Conservation (phyloP, 495 filamentous ascomycete genomes). For the Daldinia bambusicola region DNA sequence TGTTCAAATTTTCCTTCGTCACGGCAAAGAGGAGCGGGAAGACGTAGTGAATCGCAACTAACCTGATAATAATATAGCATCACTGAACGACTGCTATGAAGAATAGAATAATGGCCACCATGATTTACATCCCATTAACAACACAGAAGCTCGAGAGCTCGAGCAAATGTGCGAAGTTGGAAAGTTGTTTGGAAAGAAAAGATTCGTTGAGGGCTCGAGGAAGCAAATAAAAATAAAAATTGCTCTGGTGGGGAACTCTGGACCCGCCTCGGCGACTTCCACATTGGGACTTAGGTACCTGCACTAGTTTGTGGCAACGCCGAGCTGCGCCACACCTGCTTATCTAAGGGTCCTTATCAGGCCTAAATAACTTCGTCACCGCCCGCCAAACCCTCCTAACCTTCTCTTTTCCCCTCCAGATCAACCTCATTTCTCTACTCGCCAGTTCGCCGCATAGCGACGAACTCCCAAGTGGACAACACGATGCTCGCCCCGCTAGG, state of each 20-base stretch:
- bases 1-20: constrained; percentile 70
- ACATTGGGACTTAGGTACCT: not conserved
- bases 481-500: constrained; percentile 68
- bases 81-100: constrained; percentile 3
- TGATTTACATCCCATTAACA: not conserved
- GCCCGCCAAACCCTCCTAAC: constrained; percentile 12
- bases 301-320: constrained; percentile 16
- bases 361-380: constrained; percentile 34
- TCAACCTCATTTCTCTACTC: constrained; percentile 40
- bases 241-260: constrained; percentile 23
- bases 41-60: constrained; percentile 30
- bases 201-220: constrained; percentile 24
- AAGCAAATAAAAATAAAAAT: constrained; percentile 17
- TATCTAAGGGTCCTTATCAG: constrained; percentile 37
- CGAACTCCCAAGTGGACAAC: constrained; percentile 26
- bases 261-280: constrained; percentile 18
- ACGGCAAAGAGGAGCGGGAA: constrained; percentile 57
- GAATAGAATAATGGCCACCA: not conserved
- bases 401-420: constrained; percentile 30
- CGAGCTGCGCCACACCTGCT: constrained; percentile 32
- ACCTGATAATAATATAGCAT: constrained; percentile 25
- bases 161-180: not conserved
- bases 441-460: constrained; percentile 48
- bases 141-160: not conserved
- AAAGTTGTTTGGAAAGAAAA: constrained; percentile 24